Conservation (phyloP, 1,284 basidiomycete species). For the Hemileia vastatrix region DNA sequence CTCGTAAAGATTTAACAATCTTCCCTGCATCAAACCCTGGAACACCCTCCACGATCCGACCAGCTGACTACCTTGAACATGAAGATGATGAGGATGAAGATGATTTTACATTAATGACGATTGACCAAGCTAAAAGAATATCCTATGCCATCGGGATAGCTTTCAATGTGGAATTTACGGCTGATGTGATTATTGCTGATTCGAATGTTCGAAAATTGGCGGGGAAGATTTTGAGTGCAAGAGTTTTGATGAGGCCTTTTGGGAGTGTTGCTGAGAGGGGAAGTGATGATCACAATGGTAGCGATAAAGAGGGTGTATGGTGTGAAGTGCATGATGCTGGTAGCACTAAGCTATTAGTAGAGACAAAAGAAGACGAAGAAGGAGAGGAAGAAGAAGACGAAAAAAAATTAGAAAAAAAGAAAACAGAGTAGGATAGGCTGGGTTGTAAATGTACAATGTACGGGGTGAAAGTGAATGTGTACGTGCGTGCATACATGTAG, state of each 20-base stretch:
- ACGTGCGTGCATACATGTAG: too few species aligned
- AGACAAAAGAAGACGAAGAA: too few species aligned
- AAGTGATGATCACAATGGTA: too few species aligned
- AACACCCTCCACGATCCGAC: not conserved
- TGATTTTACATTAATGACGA: slow-evolving; percentile 89
- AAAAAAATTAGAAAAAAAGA: too few species aligned
- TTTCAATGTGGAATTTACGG: slow-evolving; percentile 76
- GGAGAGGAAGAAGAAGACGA: too few species aligned
- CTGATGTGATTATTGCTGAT: slow-evolving; percentile 83
- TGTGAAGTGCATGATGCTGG: too few species aligned
- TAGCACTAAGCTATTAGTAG: too few species aligned
- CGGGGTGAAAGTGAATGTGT: too few species aligned
- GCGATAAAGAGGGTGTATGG: too few species aligned
- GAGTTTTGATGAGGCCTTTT: slow-evolving; percentile 52
- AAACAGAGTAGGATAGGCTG: too few species aligned
- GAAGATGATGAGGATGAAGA: slow-evolving; percentile 55
- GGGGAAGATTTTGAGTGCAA: slow-evolving; percentile 70
- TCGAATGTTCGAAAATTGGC: slow-evolving; percentile 76
- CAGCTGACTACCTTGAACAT: not conserved
- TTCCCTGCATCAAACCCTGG: not conserved
- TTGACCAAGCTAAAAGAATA: slow-evolving; percentile 77
- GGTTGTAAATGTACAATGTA: too few species aligned
- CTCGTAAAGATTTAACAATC: not conserved
- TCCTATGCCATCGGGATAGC: slow-evolving; percentile 64
- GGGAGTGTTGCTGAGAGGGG: too few species aligned